Base-by-base conservation (phyloP, 495 filamentous ascomycete genomes). In the Xylaria bambusicola region DNA sequence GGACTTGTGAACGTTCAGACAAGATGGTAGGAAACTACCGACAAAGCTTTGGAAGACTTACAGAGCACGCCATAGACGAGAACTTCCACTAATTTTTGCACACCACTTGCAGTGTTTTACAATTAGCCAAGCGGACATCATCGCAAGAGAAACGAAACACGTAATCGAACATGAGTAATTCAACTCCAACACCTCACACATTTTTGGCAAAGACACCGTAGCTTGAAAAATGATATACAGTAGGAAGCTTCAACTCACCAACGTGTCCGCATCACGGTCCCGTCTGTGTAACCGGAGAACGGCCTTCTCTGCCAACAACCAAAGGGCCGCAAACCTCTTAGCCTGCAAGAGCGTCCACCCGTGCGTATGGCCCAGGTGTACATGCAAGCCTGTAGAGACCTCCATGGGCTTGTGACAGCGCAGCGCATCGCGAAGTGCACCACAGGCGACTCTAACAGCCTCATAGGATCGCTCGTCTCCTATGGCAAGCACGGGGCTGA, bases 381-480 rank as follows among this genome's bases (percentile, higher is more conserved):
- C 52, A 31, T 67, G 65, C 1, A 67, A 6, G 26, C 65, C 65
- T 9, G 62, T 31, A 27, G 59, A 65, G 33, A 36, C 12, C 10
- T 61, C 40, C 59, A 67, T 65, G 10, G 65, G 65, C 38, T 65
- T 67, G 31, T 67, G 65, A n/a, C 40, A 50, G n/a, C 65, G 65
- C 6, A 67, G 27, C 23, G 29, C 12, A 6, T 48, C 13, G 23
- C 65, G 62, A 40, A 67, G 56, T 18, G 12, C n/a, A 1, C 26
- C 21, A 29, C 65, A 67, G 4, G 48, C 62, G 26, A 36, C 47
- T 5, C 44, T 47, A 27, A 67, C 41, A 2, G 31, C 52, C 1
- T 49, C 44, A 13, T 6, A 15, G 20, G 62, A 29, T 3, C 7
- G 13, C 15, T 21, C 29, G 8, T 20, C 53, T 3, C 38, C 13